Evolutionary conservation across 768 basidiomycete genomes (phyloP).

Genomic region (Suillus subaureus): DNA sequence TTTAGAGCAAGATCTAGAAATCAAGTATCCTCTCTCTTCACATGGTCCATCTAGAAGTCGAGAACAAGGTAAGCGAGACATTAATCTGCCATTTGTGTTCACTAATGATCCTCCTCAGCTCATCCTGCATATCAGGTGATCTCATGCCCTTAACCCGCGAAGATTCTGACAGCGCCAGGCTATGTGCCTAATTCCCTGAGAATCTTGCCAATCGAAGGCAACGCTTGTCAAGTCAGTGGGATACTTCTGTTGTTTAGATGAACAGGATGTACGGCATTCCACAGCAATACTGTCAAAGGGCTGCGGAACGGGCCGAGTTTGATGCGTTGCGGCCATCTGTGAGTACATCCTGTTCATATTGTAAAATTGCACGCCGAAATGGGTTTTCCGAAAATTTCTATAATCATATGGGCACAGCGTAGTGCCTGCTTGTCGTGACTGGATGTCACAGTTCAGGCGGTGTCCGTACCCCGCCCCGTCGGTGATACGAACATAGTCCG

Average conservation of each 20-base stretch:
- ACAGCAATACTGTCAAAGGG: not conserved
- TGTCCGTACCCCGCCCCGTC: not conserved
- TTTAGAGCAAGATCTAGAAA: too few relatives aligned
- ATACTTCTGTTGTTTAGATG: not conserved
- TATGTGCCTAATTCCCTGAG: not conserved
- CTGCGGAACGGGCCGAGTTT: not conserved
- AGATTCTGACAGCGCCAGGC: not conserved
- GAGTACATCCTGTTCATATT: not conserved
- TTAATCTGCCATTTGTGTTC: not conserved
- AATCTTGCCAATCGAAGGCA: not conserved
- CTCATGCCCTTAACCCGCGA: slow-evolving; percentile 1
- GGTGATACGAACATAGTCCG: not conserved
- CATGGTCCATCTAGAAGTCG: not conserved
- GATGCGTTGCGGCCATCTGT: not conserved
- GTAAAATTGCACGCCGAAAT: not conserved
- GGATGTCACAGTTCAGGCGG: not conserved
- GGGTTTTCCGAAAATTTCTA: too few relatives aligned
- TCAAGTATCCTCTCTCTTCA: not conserved
- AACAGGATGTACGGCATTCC: not conserved
- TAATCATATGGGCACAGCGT: not conserved
- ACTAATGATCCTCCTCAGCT: not conserved
- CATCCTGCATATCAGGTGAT: not conserved
- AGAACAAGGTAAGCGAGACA: not conserved
- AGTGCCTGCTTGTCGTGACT: not conserved
- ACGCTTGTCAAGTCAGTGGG: not conserved